A percentile compares a stretch with the other conserved stretches of the same genome.
phyloP scores from a whole-genome alignment of 345 rosid genomes.

The Eucalyptus polyanthemos region DNA sequence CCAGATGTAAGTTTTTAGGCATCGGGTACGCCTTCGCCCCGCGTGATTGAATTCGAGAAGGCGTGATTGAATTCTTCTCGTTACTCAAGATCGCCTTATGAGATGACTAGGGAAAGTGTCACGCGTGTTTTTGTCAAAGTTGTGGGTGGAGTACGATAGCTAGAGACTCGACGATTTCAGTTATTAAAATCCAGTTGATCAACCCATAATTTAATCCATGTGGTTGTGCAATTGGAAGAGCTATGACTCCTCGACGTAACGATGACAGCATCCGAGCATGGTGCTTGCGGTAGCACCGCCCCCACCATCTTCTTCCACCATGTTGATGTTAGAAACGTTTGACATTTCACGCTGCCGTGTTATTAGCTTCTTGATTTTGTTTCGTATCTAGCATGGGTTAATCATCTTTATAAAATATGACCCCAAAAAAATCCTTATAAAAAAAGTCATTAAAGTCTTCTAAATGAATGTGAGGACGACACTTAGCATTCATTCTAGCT shows the following conservation, averaged over 20 bases:
- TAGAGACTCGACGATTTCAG: background rate
- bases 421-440: background rate
- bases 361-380: background rate
- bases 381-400: background rate
- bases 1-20: background rate
- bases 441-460: background rate
- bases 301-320: background rate
- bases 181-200: background rate
- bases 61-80: background rate
- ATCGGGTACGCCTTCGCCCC: background rate
- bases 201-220: background rate
- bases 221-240: background rate
- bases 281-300: background rate
- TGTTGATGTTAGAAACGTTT: background rate
- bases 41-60: background rate
- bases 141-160: background rate
- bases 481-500: background rate
- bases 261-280: background rate
- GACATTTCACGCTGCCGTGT: background rate
- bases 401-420: background rate
- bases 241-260: background rate
- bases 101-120: background rate
- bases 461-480: background rate
- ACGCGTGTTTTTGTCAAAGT: background rate
- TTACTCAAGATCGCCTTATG: background rate